Evolutionary conservation across 148 eudicot genomes (phyloP), one percentile per base, ranked within the genome.

Genomic region (Drosera capensis): DNA sequence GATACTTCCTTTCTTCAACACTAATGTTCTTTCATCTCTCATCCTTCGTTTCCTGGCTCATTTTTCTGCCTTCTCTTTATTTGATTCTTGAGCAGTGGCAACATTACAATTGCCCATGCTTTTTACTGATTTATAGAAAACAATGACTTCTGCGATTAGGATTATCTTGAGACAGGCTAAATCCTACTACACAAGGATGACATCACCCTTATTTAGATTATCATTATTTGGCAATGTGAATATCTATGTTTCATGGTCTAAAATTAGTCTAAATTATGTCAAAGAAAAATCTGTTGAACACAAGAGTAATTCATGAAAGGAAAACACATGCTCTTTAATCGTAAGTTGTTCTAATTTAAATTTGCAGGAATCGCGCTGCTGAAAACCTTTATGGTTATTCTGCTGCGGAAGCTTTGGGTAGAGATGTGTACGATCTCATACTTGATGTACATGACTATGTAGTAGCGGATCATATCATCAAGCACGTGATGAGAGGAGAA

Each of bases 321-420:
- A 40, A 42, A 18, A 6, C 12, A 16, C 29, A 14, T 40, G 43
- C 29, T 37, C 25, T 17, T 56, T 36, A 40, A 65, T 36, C 51
- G 46, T 45, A 25, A 25, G 48, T 44, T 66, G 43, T 52, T 52
- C 28, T 21, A 39, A 58, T 36, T 55, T 38, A 56, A 47, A 46
- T 46, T n/a, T 70, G 67, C 78, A 90, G 99, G 99, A 90, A 90
- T 48, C 72, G 63, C 43, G 54, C 60, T 29, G 99, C 99, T 46
- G 93, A 90, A 58, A 59, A 57, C 30, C 78, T 90, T 35, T 90
- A 75, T 68, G 99, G 99, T 48, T 76, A 73, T 64, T 56, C 88
- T 50, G 72, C 79, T 22, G 67, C 70, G 0, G 99, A 90, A 67
- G 95, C 95, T 58, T 55, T 84, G 30, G 99, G 95, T 16, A 60